Conservation (phyloP, 2,329 filamentous ascomycete species). For the Aschersonia sp. region DNA sequence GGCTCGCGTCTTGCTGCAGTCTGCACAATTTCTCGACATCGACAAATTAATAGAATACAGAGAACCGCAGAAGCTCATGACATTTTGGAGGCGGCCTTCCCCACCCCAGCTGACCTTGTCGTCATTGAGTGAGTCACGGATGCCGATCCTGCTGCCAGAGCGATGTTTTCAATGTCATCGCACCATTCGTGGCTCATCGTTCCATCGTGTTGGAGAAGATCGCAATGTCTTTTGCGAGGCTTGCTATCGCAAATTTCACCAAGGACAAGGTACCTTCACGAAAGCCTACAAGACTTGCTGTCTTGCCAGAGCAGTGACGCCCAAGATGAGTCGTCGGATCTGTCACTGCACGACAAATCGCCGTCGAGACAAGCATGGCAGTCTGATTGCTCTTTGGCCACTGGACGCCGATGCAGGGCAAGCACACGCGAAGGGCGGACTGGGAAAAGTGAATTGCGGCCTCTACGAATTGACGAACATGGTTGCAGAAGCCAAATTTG, state of each 20-base stretch:
- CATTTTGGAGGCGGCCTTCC: conserved; percentile 12
- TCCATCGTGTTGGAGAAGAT: conserved; percentile 5
- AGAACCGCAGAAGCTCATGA: conserved; percentile 8
- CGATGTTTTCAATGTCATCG: conserved; percentile 8
- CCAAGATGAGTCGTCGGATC: conserved; percentile 10
- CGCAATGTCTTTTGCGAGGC: conserved; percentile 14
- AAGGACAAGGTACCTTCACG: conserved; percentile 11
- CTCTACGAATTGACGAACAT: conserved; percentile 8
- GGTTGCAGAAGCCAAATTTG: conserved; percentile 12
- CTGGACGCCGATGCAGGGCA: background rate
- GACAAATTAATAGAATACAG: conserved; percentile 22
- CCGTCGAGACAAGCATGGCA: conserved; percentile 8
- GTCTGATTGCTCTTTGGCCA: conserved; percentile 7
- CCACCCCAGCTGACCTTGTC: conserved; percentile 11
- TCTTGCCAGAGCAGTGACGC: conserved; percentile 11
- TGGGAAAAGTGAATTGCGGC: conserved; percentile 5
- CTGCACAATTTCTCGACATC: conserved; percentile 20
- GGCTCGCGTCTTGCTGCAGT: conserved; percentile 17
- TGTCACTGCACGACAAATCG: conserved; percentile 11
- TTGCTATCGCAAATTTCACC: conserved; percentile 17
- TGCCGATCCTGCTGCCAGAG: conserved; percentile 8
- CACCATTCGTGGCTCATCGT: conserved; percentile 12
- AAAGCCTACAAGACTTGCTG: conserved; percentile 21
- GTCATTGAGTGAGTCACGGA: conserved; percentile 2
- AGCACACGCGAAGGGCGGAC: conserved; percentile 2